Evolutionary conservation across 2,329 filamentous ascomycete species (phyloP), one percentile per base, ranked within the genome.

Genomic region (Rhexocercosporidium sp.): DNA sequence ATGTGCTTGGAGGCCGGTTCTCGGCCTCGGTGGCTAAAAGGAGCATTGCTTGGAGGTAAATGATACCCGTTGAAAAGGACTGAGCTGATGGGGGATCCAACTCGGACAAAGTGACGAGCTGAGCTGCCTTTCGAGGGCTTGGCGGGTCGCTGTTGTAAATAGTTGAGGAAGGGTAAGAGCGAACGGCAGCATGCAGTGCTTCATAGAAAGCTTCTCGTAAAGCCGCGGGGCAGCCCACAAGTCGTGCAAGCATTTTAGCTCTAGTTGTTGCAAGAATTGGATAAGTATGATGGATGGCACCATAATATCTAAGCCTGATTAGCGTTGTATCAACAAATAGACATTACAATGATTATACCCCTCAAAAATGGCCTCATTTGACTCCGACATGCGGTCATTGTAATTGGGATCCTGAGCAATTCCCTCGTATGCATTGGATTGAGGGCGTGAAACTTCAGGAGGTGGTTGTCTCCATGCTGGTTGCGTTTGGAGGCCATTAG

Each of bases 11-110:
- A 11, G 69, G 68, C 72, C 84, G 79, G 73, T 88, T 84, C 73
- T 91, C 89, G 1, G 88, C 86, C 69, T 90, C 88, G 31, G 92
- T 84, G 14, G 86, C 85, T 75, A 92, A 83, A 56, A 93, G 81
- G 41, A 92, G 79, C 46, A 92, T 79, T 0, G 87, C 88, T 74
- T 92, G 90, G 7, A 92, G 82, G 74, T 90, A 88, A 0, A 92
- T 74, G 12, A 85, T 72, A 75, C 83, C 81, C 67, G 82, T 76
- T 64, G 79, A 73, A 39, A 79, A 75, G 11, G 80, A 79, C 65
- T 81, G 79, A 41, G 75, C 75, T 47, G 79, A 74, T 12, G 78
- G 75, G 65, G 78, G 79, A 69, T 84, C 83, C 68, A 81, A 82
- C 59, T 83, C 81, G 49, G 80, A 81, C 27, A 78, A 73, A 11